Conservation (phyloP, 2,329 filamentous ascomycete genomes). For the Sarocladium oryzae region DNA sequence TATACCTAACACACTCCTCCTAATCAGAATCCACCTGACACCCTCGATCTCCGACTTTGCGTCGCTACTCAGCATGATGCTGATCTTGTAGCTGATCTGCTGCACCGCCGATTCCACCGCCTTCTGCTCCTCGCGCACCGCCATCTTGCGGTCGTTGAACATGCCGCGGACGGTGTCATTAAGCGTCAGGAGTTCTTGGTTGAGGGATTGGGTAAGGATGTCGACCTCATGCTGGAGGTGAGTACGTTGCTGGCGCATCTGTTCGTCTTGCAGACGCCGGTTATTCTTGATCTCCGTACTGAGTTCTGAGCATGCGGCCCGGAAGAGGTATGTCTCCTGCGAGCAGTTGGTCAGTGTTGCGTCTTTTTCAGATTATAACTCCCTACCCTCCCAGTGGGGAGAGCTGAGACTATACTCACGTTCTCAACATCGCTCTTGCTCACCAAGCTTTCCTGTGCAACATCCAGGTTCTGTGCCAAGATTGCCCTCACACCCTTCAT, state of each 20-base stretch:
- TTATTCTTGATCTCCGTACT: slow-evolving; percentile 79
- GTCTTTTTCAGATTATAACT: too few relatives aligned
- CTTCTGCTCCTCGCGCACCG: slow-evolving; percentile 80
- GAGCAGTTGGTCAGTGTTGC: too few relatives aligned
- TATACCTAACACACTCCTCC: slow-evolving; percentile 57
- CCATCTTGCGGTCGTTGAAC: slow-evolving; percentile 95
- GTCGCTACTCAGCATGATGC: slow-evolving; percentile 81
- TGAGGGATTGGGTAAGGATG: slow-evolving; percentile 76
- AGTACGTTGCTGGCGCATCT: slow-evolving; percentile 74
- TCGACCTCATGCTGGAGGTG: slow-evolving; percentile 94
- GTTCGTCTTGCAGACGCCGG: slow-evolving; percentile 69
- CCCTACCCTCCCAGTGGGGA: too few relatives aligned
- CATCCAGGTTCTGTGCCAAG: slow-evolving; percentile 70
- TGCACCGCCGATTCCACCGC: slow-evolving; percentile 79
- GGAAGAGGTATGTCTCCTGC: slow-evolving; percentile 85
- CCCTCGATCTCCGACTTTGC: slow-evolving; percentile 88
- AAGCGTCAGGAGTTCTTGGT: slow-evolving; percentile 72
- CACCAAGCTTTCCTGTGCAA: slow-evolving; percentile 74
- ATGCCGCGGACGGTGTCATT: slow-evolving; percentile 92
- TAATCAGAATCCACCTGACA: slow-evolving; percentile 75
- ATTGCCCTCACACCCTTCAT: slow-evolving; percentile 89
- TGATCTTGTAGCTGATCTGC: slow-evolving; percentile 95
- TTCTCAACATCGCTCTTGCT: slow-evolving; percentile 93
- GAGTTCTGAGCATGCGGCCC: slow-evolving; percentile 87
- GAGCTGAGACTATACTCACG: too few relatives aligned